Conservation (phyloP, 2,329 filamentous ascomycete species). For the Aspergillus hortae region DNA sequence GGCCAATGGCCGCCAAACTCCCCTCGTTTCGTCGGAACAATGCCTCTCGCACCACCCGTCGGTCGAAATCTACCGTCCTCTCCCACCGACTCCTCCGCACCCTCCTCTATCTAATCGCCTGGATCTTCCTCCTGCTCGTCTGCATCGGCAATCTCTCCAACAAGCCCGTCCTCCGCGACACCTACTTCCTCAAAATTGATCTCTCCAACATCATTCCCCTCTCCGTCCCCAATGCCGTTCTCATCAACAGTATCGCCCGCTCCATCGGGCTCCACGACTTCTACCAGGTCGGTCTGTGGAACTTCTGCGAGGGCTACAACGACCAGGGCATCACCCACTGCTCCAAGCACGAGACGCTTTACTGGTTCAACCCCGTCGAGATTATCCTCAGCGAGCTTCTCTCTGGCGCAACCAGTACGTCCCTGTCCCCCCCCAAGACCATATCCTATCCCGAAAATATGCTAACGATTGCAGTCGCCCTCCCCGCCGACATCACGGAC, state of each 20-base stretch:
- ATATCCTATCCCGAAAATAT: neutral
- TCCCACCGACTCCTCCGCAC: constrained; percentile 64
- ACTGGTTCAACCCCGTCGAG: constrained; percentile 87
- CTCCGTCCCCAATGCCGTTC: constrained; percentile 64
- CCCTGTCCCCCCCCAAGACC: neutral
- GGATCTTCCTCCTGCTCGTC: constrained; percentile 77
- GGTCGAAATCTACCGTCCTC: constrained; percentile 34
- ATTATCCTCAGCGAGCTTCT: constrained; percentile 79
- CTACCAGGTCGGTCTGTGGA: constrained; percentile 90
- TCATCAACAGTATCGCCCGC: constrained; percentile 84
- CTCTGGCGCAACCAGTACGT: constrained; percentile 69
- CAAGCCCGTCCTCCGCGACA: constrained; percentile 59
- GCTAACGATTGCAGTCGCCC: constrained; percentile 53
- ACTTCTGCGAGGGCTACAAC: constrained; percentile 82
- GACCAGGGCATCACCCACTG: constrained; percentile 68
- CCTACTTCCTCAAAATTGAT: constrained; percentile 83
- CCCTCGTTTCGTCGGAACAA: constrained; percentile 23
- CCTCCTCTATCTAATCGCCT: constrained; percentile 67
- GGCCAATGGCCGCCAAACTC: constrained; percentile 22
- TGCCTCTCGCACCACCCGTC: constrained; percentile 20
- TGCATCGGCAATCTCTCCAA: constrained; percentile 71
- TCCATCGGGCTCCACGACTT: constrained; percentile 89
- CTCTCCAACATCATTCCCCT: constrained; percentile 76
- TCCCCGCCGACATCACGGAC: constrained; percentile 69
- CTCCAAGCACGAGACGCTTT: constrained; percentile 65